Evolutionary conservation across 2,329 filamentous ascomycete species (phyloP).

Genomic region (Venturia carpophila): DNA sequence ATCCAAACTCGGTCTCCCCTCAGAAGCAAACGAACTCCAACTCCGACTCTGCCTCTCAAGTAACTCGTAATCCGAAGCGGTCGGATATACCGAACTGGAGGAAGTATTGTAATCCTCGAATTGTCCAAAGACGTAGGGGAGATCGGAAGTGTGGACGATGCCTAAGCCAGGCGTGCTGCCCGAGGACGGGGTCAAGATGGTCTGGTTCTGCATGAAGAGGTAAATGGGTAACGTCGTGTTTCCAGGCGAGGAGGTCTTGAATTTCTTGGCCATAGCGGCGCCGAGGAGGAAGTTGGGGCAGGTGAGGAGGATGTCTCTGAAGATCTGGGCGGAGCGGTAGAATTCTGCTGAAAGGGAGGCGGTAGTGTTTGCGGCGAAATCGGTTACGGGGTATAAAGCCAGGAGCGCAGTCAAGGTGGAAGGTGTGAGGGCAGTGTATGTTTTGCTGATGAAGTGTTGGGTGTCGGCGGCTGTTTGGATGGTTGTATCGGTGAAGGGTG

Average conservation of each 20-base stretch:
- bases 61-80: neutral
- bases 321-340: slow-evolving; percentile 31
- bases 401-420: slow-evolving; percentile 43
- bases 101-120: neutral
- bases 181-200: slow-evolving; percentile 22
- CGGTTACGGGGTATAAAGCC: slow-evolving; percentile 42
- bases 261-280: slow-evolving; percentile 45
- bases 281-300: slow-evolving; percentile 46
- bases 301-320: slow-evolving; percentile 44
- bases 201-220: slow-evolving; percentile 23
- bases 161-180: neutral
- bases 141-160: neutral
- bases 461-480: slow-evolving; percentile 25
- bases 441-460: slow-evolving; percentile 28
- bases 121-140: neutral
- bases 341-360: slow-evolving; percentile 41
- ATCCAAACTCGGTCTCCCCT: slow-evolving; percentile 38
- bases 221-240: slow-evolving; percentile 13
- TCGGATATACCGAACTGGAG: neutral
- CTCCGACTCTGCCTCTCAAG: neutral
- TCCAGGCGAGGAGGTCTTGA: slow-evolving; percentile 38
- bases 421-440: slow-evolving; percentile 36
- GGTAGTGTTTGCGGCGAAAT: slow-evolving; percentile 32
- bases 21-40: slow-evolving; percentile 7
- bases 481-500: slow-evolving; percentile 36